Base-by-base conservation (phyloP, 805 yeast species). In the Saccharomycopsis oosterbeekiorum region DNA sequence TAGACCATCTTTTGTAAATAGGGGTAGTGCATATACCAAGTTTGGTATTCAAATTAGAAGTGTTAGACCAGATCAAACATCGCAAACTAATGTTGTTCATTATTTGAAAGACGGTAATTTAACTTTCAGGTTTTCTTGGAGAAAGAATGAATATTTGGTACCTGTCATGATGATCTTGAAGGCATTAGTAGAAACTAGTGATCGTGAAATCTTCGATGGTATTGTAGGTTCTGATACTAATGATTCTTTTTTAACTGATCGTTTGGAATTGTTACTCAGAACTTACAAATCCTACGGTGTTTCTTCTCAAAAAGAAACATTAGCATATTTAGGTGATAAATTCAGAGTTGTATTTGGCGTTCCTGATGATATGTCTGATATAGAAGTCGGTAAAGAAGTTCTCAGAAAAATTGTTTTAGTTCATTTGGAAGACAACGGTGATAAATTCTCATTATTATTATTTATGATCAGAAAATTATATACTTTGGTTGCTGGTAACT, bases 31-130 rank as follows among this genome's bases (percentile, higher is more conserved):
- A 8, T 94, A 94, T 75, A 78, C 97, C 50, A 84, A 85, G 63
- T 94, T 75, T 68, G 99, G 99, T 85, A 84, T 94, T 64, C 97
- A 92, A 77, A 87, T 94, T 64, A 84, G 99, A 76, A 84, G 87
- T 64, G 97, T 91, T 1, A 84, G 99, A 71, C 96, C 96, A 3
- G 99, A 94, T 75, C 98, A 94, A 77, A 88, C 97, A 19, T 92
- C 99, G 21, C 97, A 92, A 75, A 91, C 98, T 4, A 94, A 93
- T 71, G 98, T 92, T n/a, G 79, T 94, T 71, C 99, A 94, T 74
- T 94, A 94, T 73, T 81, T 94, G 70, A 88, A 83, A 68, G 97
- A 94, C 70, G 99, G 99, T 76, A 93, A 88, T 69, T 96, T 92
- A 60, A 92, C 97, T 1, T 90, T 94, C 79, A 82, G 99, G 72